phyloP scores from a whole-genome alignment of 352 stramenopile genomes.

The Pythium oligandrum region DNA sequence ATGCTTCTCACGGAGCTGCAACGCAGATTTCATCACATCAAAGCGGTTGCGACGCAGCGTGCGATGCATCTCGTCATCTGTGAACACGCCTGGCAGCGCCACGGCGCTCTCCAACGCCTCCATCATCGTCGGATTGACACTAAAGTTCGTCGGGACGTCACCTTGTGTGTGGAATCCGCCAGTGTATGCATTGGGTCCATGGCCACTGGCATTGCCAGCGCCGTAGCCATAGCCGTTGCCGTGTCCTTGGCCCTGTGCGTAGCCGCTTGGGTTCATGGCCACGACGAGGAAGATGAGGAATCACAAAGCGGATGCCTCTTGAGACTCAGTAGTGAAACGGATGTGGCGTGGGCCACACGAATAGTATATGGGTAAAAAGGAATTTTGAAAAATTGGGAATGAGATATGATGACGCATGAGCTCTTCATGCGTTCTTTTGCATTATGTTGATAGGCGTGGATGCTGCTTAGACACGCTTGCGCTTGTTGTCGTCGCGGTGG shows the following conservation, averaged over 20 bases:
- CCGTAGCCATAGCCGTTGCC: slow-evolving; percentile 7
- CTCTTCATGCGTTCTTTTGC: too few relatives aligned
- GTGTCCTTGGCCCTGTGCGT: not conserved
- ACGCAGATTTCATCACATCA: slow-evolving; percentile 64
- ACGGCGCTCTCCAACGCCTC: slow-evolving; percentile 65
- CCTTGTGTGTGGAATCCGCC: slow-evolving; percentile 27
- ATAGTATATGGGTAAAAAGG: too few relatives aligned
- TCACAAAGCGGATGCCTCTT: too few relatives aligned
- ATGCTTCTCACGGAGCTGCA: slow-evolving; percentile 71
- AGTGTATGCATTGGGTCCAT: slow-evolving; percentile 7
- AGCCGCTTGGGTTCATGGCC: slow-evolving; percentile 2
- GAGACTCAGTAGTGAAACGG: too few relatives aligned
- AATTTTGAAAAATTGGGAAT: too few relatives aligned
- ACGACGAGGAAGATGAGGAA: not conserved
- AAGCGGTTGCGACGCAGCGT: slow-evolving; percentile 55
- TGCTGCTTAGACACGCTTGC: too few relatives aligned
- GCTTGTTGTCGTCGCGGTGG: not conserved
- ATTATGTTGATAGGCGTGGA: too few relatives aligned
- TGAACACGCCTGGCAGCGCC: slow-evolving; percentile 56
- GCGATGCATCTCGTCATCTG: slow-evolving; percentile 41
- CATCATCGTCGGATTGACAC: slow-evolving; percentile 36
- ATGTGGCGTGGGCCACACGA: too few relatives aligned
- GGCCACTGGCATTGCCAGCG: not conserved
- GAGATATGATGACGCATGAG: too few relatives aligned
- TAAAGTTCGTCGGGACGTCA: slow-evolving; percentile 25